Evolutionary conservation across 2,329 filamentous ascomycete species (phyloP).

Genomic region (Fusarium hainanense): DNA sequence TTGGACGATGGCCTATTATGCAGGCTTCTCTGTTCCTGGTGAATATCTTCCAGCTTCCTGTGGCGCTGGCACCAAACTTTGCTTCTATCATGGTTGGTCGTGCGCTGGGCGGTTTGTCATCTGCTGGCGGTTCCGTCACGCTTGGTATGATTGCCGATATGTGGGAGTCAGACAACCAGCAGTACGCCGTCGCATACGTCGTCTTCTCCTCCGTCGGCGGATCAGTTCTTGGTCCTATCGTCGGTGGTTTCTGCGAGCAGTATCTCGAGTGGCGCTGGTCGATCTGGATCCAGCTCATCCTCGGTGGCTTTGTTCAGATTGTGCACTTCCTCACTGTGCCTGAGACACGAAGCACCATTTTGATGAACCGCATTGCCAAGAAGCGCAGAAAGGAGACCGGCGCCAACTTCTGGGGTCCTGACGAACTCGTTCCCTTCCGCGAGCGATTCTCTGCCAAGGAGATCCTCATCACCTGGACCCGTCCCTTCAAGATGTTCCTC

Average conservation of each 20-base stretch:
- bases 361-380: conserved; percentile 85
- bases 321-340: conserved; percentile 77
- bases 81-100: conserved; percentile 76
- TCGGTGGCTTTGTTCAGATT: conserved; percentile 75
- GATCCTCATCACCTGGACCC: conserved; percentile 66
- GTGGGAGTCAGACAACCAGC: conserved; percentile 76
- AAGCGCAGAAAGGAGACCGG: conserved; percentile 70
- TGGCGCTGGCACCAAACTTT: conserved; percentile 79
- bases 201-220: conserved; percentile 85
- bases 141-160: conserved; percentile 81
- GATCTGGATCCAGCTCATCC: conserved; percentile 88
- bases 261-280: conserved; percentile 76
- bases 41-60: conserved; percentile 80
- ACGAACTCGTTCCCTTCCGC: conserved; percentile 72
- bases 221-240: conserved; percentile 79
- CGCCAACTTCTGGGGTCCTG: conserved; percentile 75
- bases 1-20: conserved; percentile 80
- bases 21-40: conserved; percentile 79
- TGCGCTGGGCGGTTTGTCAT: conserved; percentile 75
- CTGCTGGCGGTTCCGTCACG: conserved; percentile 78
- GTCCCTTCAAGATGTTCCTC: conserved; percentile 78
- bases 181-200: conserved; percentile 80
- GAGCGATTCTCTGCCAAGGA: conserved; percentile 69
- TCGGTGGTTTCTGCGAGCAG: conserved; percentile 80
- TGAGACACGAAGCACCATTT: conserved; percentile 79